phyloP scores from a whole-genome alignment of 2,329 filamentous ascomycete genomes.

The Ophiostoma ips region DNA sequence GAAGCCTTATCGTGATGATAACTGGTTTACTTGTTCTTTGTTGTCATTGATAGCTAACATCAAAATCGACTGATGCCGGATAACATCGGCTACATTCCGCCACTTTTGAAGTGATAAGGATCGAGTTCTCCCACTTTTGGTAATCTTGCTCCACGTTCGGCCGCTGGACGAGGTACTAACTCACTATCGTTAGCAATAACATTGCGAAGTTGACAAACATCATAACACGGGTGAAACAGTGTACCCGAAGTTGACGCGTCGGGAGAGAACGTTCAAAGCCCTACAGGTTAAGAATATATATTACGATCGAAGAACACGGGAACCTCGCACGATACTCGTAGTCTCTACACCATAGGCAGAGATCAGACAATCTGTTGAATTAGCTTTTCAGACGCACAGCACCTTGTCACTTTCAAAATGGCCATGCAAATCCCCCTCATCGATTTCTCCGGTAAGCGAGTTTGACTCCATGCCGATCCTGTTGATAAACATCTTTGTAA shows the following conservation, averaged over 20 bases:
- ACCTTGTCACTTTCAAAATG: neutral
- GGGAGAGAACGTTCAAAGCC: no score
- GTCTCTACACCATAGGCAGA: no score
- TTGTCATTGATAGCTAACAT: neutral
- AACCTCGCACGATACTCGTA: no score
- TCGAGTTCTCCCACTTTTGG: neutral
- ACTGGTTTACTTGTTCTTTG: neutral
- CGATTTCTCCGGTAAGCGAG: conserved; percentile 11
- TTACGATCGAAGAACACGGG: no score
- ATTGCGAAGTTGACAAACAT: no score
- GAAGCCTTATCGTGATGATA: neutral
- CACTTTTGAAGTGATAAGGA: neutral
- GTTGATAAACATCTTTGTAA: neutral
- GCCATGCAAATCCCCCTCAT: conserved; percentile 9
- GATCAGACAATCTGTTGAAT: no score
- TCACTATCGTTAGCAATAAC: neutral
- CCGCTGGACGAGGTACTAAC: neutral
- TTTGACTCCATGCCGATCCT: neutral
- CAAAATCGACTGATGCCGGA: neutral
- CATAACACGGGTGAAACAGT: no score
- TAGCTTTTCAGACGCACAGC: no score
- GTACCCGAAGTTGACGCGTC: no score
- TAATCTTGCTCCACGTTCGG: no score
- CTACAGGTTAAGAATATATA: no score
- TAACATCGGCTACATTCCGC: neutral